Percentiles rank a stretch among this genome's conserved stretches.
Evolutionary conservation across 345 rosid genomes (phyloP).

Genomic region (Mallotus nudiflorus): DNA sequence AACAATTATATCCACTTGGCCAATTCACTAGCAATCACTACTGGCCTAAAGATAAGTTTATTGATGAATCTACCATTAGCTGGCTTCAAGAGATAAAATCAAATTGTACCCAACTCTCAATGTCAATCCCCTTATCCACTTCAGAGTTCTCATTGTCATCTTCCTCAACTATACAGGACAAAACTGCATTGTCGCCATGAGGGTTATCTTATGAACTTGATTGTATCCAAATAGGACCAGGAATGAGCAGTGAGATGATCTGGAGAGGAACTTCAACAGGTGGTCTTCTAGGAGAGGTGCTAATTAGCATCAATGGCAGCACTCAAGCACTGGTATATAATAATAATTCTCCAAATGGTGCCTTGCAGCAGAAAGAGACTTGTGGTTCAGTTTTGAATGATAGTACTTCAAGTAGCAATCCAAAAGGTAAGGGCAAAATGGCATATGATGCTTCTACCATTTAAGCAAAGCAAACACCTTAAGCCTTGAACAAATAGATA

Average conservation of each 20-base stretch:
- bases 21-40: conserved; percentile 30
- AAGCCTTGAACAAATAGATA: too few species aligned
- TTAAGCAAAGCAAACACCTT: too few species aligned
- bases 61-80: conserved; percentile 25
- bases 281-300: neutral
- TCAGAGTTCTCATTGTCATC: conserved; percentile 48
- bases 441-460: too few species aligned
- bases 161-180: conserved; percentile 41
- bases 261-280: neutral
- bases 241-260: conserved; percentile 18
- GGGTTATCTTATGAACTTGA: conserved; percentile 52
- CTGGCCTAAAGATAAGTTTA: conserved; percentile 42
- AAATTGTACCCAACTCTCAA: conserved; percentile 52
- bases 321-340: too few species aligned
- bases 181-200: conserved; percentile 44
- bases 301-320: neutral
- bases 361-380: too few species aligned
- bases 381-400: too few species aligned
- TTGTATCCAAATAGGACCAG: conserved; percentile 42
- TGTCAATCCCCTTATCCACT: conserved; percentile 23
- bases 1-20: conserved; percentile 28
- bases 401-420: too few species aligned
- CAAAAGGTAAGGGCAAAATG: too few species aligned
- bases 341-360: too few species aligned
- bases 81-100: conserved; percentile 55